phyloP scores from a whole-genome alignment of 306 rosid species.

The Gleditsia sinensis region DNA sequence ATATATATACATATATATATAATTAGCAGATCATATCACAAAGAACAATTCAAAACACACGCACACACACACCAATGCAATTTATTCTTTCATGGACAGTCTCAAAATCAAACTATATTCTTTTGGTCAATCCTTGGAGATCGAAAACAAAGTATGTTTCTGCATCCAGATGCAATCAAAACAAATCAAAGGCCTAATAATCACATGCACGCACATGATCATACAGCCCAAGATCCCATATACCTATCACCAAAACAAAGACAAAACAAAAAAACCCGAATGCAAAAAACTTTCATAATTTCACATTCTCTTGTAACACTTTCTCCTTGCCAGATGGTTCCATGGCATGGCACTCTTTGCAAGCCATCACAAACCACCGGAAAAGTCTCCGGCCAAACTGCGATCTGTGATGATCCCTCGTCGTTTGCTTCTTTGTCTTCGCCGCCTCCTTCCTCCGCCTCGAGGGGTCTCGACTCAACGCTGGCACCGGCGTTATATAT shows the following conservation, averaged over 20 bases:
- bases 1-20: neutral
- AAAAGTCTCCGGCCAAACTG: constrained; percentile 54
- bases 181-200: constrained; percentile 24
- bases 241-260: too few relatives aligned
- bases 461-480: constrained; percentile 56
- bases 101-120: constrained; percentile 1
- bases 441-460: constrained; percentile 34
- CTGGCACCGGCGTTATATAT: constrained; percentile 65
- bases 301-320: constrained; percentile 27
- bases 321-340: constrained; percentile 55
- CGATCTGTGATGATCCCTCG: neutral
- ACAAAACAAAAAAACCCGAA: neutral
- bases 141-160: neutral
- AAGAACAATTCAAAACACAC: neutral
- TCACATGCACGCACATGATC: neutral
- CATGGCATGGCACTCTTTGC: constrained; percentile 76
- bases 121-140: constrained; percentile 10
- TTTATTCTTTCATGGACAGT: neutral
- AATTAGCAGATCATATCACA: neutral
- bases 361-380: constrained; percentile 69
- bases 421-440: constrained; percentile 8
- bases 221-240: constrained; percentile 14
- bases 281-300: constrained; percentile 22
- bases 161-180: neutral
- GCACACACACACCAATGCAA: neutral